These are phyloP conservation scores for Pseudonectria buxi DNA, from an alignment of 2,329 filamentous ascomycete species.

Conservation along the genomic window DNA sequence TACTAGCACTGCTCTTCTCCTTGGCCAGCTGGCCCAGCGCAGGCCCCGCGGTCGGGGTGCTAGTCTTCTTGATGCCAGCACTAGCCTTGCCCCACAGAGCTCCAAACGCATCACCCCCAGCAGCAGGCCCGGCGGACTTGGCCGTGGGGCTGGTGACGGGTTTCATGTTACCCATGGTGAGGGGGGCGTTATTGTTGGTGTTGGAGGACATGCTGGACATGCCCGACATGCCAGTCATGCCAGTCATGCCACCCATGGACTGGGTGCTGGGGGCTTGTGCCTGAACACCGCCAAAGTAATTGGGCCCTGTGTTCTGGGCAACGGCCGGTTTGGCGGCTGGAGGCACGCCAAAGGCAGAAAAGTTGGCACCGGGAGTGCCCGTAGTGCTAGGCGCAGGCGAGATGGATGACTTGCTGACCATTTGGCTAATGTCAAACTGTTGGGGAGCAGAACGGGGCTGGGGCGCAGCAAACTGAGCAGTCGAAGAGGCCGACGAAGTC, in stretches of 20 bases:
- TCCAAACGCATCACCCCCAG: conserved; percentile 80
- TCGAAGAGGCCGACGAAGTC: conserved; percentile 46
- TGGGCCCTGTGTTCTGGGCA: conserved; percentile 75
- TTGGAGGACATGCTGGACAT: conserved; percentile 30
- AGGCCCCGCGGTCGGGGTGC: conserved; percentile 55
- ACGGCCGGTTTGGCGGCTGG: conserved; percentile 47
- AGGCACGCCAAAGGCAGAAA: conserved; percentile 50
- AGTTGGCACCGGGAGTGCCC: conserved; percentile 52
- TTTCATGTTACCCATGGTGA: conserved; percentile 40
- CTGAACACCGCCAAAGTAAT: conserved; percentile 88
- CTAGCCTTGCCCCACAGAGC: conserved; percentile 75
- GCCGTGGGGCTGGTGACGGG: conserved; percentile 39
- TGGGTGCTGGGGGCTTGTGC: conserved; percentile 26
- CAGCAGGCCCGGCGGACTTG: conserved; percentile 47
- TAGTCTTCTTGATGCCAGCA: conserved; percentile 66
- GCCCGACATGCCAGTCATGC: conserved; percentile 18
- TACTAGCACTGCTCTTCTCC: conserved; percentile 89
- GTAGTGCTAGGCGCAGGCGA: conserved; percentile 61
- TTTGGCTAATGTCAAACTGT: conserved; percentile 70
- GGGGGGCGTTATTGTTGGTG: conserved; percentile 16
- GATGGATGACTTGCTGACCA: conserved; percentile 73
- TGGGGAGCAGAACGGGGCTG: conserved; percentile 80
- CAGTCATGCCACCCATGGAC: conserved; percentile 23
- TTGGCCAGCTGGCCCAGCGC: conserved; percentile 94
- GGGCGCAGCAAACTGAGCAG: conserved; percentile 68